These are phyloP conservation scores for Trichoderma semiorbis DNA, from an alignment of 2,329 filamentous ascomycete genomes.

Conservation along the genomic window DNA sequence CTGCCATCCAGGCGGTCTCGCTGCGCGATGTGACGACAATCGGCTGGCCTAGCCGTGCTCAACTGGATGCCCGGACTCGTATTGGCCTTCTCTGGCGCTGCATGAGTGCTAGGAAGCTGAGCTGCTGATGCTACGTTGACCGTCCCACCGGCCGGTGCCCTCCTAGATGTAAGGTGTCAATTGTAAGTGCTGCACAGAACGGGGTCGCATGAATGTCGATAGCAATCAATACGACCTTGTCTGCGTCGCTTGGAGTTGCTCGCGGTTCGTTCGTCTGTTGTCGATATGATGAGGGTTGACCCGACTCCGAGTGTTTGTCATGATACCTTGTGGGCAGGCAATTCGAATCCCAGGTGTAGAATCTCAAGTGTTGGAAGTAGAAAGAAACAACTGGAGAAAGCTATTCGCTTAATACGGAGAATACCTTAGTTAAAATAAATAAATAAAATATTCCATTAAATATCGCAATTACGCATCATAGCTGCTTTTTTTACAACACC, in stretches of 20 bases:
- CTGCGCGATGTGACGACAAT: slow-evolving; percentile 8
- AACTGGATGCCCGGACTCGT: not conserved
- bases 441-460: not conserved
- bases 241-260: not conserved
- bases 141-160: not conserved
- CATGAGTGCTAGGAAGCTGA: not conserved
- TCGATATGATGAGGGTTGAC: not conserved
- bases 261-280: not conserved
- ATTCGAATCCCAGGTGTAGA: not conserved
- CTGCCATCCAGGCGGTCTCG: not conserved
- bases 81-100: not conserved
- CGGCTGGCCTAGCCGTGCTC: not conserved
- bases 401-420: not conserved
- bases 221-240: slow-evolving; percentile 1
- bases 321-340: not conserved
- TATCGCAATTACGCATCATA: not conserved
- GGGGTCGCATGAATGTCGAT: not conserved
- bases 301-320: not conserved
- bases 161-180: not conserved
- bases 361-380: not conserved
- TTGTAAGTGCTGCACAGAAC: not conserved
- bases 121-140: not conserved
- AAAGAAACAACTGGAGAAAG: not conserved
- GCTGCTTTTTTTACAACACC: not conserved
- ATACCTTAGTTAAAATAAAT: not conserved